Evolutionary conservation across 2,329 filamentous ascomycete genomes (phyloP).

Genomic region (Hypoxylon sp.): DNA sequence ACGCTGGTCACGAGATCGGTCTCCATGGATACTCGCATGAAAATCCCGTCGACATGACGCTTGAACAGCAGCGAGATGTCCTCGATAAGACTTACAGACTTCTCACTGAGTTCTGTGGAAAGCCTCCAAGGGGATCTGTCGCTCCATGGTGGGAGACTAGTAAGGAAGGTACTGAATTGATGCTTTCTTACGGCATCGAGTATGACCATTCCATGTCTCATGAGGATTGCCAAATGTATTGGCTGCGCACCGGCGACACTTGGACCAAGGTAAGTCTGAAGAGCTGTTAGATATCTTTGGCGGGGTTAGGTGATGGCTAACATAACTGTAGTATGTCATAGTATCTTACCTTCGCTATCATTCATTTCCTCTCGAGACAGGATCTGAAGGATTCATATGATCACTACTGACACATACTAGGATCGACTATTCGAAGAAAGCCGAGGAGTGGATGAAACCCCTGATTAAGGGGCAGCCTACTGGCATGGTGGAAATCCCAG

Average conservation of each 20-base stretch:
- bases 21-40: conserved; percentile 83
- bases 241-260: conserved; percentile 72
- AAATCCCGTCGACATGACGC: conserved; percentile 78
- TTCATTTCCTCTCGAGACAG: background rate
- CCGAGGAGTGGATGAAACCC: conserved; percentile 77
- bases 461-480: conserved; percentile 71
- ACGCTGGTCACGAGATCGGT: conserved; percentile 73
- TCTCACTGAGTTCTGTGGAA: conserved; percentile 79
- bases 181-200: conserved; percentile 77
- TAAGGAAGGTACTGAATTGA: conserved; percentile 75
- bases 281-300: no score
- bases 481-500: conserved; percentile 76
- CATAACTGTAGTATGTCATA: conserved; percentile 21
- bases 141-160: conserved; percentile 82
- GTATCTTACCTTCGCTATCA: background rate
- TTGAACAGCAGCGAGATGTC: conserved; percentile 82
- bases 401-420: conserved; percentile 21
- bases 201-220: conserved; percentile 79
- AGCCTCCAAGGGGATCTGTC: conserved; percentile 79
- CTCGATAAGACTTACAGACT: conserved; percentile 81
- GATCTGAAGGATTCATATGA: background rate
- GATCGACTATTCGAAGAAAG: conserved; percentile 75
- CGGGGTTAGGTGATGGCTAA: conserved; percentile 13
- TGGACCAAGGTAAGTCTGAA: conserved; percentile 68
- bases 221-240: conserved; percentile 76